A percentile compares a stretch with the other conserved stretches of the same genome.
Conservation (phyloP, 805 yeast species). For the Myxozyma neglecta region DNA sequence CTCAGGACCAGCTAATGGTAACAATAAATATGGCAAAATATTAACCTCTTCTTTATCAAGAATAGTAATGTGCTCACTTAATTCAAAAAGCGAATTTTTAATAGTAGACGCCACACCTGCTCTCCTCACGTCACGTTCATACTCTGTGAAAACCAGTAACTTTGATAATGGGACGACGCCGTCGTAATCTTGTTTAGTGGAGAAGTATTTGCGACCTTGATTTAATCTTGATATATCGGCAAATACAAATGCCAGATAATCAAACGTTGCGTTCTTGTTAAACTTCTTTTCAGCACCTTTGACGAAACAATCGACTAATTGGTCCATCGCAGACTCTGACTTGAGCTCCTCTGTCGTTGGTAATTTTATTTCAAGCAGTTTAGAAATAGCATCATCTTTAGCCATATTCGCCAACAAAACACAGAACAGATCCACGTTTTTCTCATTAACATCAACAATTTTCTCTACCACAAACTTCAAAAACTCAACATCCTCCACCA, state of each 20-base stretch:
- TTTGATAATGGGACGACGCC: conserved; percentile 77
- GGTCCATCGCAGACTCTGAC: conserved; percentile 54
- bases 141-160: conserved; percentile 77
- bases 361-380: conserved; percentile 12
- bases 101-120: conserved; percentile 92
- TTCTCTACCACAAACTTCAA: conserved; percentile 35
- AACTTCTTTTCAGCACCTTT: conserved; percentile 73
- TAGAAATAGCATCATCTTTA: conserved; percentile 60
- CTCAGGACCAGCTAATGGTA: conserved; percentile 78
- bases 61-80: conserved; percentile 61
- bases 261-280: conserved; percentile 72
- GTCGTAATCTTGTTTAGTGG: conserved; percentile 71
- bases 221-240: conserved; percentile 74
- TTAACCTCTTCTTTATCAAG: conserved; percentile 65
- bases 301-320: conserved; percentile 85
- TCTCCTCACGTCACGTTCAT: conserved; percentile 73
- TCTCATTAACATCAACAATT: conserved; percentile 49
- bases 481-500: conserved; percentile 65
- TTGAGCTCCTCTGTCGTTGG: conserved; percentile 6
- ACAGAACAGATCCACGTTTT: conserved; percentile 76
- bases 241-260: conserved; percentile 82
- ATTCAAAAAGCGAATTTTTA: conserved; percentile 83
- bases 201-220: conserved; percentile 64
- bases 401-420: conserved; percentile 85
- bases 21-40: conserved; percentile 73